Evolutionary conservation across 805 yeast genomes (phyloP), one percentile per base, ranked within the genome.

Genomic region (Ogataea trehaloabstinens): DNA sequence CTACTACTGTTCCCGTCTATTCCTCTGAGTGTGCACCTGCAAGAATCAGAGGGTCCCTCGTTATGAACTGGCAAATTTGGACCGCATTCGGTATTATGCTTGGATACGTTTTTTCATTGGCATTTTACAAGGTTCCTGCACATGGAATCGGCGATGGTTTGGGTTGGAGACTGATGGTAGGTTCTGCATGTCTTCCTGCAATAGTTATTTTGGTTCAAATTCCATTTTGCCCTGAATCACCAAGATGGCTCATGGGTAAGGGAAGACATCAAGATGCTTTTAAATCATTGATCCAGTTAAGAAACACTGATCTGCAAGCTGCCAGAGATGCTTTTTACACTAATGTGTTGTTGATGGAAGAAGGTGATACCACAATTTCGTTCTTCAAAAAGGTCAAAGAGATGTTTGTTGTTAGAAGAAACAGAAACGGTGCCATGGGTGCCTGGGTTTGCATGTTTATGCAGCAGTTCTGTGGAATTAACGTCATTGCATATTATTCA

Each of bases 51-150:
- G 67, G 67, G 15, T 52, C 57, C n/a, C 38, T 49, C 39, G 82
- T 80, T 27, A 80, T 81, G 86, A 70, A 78, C 62, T 82, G 87
- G 87, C 87, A 81, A 60, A 71, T 80, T 46, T 80, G 79, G 46
- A 53, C 64, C 13, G 59, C 64, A 28, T 52, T 63, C 35, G 66
- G 64, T 35, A 64, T 65, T 29, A 55, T 55, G 32, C 34, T 54
- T 29, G 89, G 89, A 40, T 53, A 54, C 30, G 55, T 54, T 19
- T 52, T 54, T 31, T 55, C 56, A 52, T 37, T 64, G 19, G 59
- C 61, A 31, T 52, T 63, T 21, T 64, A 60, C 46, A 66, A 59
- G n/a, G 53, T 64, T 19, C 64, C 64, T 25, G 60, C 50, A 39
- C 55, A 57, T 7, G 60, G 58, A 48, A 28, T 46, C 3, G 40